Evolutionary conservation across 495 filamentous ascomycete genomes (phyloP), one percentile per base, ranked within the genome.

Genomic region (Penicillium maclennaniae): DNA sequence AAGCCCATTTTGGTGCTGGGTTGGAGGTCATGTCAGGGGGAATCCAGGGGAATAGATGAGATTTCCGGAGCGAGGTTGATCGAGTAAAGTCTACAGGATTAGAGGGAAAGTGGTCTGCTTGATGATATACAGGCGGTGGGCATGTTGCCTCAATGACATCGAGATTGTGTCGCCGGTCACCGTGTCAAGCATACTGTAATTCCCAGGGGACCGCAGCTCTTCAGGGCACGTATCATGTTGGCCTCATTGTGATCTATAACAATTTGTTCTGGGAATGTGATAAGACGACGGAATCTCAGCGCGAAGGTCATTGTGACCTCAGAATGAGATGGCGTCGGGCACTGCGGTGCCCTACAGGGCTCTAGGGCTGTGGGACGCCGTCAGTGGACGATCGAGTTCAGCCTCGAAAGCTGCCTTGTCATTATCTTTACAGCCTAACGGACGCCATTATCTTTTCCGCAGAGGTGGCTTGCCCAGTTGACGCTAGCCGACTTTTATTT

Each of bases 401-500:
- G 38, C 38, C 38, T 40, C 16, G n/a, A 47, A 19, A 31, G 10
- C 31, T 34, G 31, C 31, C 31, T 34, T 14, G 31, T 34, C 10
- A 3, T 31, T 31, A 31, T 12, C n/a, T 12, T n/a, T 40, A 31
- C 46, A 25, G 21, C 27, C 43, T 38, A 53, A 41, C 28, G 49
- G 23, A 45, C 25, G 17, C n/a, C n/a, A n/a, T n/a, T n/a, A n/a
- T n/a, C n/a, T n/a, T n/a, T n/a, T n/a, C n/a, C n/a, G 39, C 41
- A 51, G 31, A 19, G 21, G 55, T 55, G 56, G 59, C 56, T 56
- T 53, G 16, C 31, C n/a, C 37, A 60, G 60, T 63, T 63, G 47
- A 60, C 54, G 58, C 60, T 63, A 63, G 42, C 17, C 51, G 19
- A 56, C 51, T 57, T 49, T 49, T 57, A 55, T 53, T 50, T 57